A percentile compares a stretch with the other conserved stretches of the same genome.
Conservation (phyloP, 345 rosid species). For the Melaleuca alternifolia region DNA sequence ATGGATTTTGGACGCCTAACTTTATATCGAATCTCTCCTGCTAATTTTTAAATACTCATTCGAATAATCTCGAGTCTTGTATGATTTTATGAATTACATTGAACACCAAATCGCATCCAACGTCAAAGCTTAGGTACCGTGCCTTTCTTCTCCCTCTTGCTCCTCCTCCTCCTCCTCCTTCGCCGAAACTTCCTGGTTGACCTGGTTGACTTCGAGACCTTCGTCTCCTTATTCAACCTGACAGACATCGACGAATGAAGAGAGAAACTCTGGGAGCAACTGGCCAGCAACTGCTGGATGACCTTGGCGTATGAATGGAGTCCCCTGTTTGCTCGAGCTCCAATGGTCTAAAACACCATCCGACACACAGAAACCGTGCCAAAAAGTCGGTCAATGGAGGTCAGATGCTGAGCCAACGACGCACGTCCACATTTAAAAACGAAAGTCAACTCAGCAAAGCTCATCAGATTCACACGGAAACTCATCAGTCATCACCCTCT, state of each 20-base stretch:
- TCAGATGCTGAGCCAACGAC: not conserved
- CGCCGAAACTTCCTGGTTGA: not conserved
- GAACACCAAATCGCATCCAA: not conserved
- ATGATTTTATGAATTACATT: not conserved
- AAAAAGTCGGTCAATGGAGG: not conserved
- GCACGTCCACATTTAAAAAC: not conserved
- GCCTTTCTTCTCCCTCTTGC: not conserved
- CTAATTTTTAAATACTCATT: rapidly evolving
- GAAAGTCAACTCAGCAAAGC: not conserved
- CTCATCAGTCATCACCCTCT: not conserved
- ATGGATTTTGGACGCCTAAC: not conserved
- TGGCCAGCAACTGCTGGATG: not conserved
- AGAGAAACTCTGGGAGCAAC: not conserved
- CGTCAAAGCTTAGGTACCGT: not conserved
- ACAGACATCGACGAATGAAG: not conserved
- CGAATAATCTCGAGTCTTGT: rapidly evolving
- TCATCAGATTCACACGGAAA: too few relatives aligned
- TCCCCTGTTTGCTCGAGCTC: not conserved
- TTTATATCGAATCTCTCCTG: not conserved
- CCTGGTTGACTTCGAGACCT: not conserved
- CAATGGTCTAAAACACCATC: not conserved
- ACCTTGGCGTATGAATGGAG: not conserved
- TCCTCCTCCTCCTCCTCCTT: not conserved
- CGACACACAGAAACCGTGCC: not conserved
- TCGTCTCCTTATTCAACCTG: not conserved